These are phyloP conservation scores for Metschnikowia santaceciliae DNA, from an alignment of 805 yeast genomes.

Conservation along the genomic window DNA sequence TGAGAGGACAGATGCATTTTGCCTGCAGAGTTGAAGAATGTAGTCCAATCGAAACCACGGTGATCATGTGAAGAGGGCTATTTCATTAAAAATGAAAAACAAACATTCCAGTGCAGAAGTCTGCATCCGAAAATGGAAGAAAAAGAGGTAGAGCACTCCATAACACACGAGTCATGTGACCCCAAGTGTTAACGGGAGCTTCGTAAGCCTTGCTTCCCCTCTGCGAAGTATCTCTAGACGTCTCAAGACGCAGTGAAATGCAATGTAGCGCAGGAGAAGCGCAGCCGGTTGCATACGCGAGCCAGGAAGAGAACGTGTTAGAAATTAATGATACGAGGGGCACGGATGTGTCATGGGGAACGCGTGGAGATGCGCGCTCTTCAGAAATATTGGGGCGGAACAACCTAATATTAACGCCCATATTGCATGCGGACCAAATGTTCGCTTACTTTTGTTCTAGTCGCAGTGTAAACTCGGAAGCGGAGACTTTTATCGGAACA, in stretches of 20 bases:
- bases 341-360: neutral
- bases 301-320: neutral
- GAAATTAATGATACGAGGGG: neutral
- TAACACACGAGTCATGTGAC: neutral
- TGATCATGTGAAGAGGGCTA: too few relatives aligned
- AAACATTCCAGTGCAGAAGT: too few relatives aligned
- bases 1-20: too few relatives aligned
- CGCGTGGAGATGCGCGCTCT: neutral
- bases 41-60: too few relatives aligned
- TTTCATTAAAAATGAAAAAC: too few relatives aligned
- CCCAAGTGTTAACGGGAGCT: neutral
- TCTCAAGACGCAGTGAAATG: neutral
- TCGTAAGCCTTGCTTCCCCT: neutral
- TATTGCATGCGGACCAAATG: neutral
- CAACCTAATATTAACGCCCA: neutral
- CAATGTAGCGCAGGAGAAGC: neutral
- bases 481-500: too few relatives aligned
- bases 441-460: too few relatives aligned
- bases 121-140: too few relatives aligned
- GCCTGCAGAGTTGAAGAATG: too few relatives aligned
- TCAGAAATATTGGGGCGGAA: neutral
- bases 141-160: too few relatives aligned
- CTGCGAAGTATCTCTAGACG: neutral
- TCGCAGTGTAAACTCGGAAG: too few relatives aligned
- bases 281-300: slow-evolving; percentile 1